A percentile compares a stretch with the other conserved stretches of the same genome.
phyloP scores from a whole-genome alignment of 2,329 filamentous ascomycete genomes.

The Zarea fungicola region DNA sequence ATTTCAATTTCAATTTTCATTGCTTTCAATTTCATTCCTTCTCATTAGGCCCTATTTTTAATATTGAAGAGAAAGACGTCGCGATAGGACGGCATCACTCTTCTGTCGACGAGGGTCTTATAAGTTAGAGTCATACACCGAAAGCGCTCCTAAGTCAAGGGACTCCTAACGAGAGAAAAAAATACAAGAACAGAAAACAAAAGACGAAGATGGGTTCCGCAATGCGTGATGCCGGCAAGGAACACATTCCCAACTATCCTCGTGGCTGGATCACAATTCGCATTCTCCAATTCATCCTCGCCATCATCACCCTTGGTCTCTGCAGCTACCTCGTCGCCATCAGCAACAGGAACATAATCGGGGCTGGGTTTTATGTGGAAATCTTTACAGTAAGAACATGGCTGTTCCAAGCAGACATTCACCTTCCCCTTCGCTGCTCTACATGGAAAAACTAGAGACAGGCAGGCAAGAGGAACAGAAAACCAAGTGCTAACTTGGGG shows the following conservation, averaged over 20 bases:
- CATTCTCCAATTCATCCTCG: slow-evolving; percentile 41
- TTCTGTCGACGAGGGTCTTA: too few relatives aligned
- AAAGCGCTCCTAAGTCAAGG: too few relatives aligned
- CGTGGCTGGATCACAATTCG: slow-evolving; percentile 38
- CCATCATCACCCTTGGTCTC: slow-evolving; percentile 42
- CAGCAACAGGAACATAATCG: slow-evolving; percentile 31
- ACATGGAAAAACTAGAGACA: too few relatives aligned
- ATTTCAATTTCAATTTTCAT: too few relatives aligned
- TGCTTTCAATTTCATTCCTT: too few relatives aligned
- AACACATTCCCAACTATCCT: slow-evolving; percentile 43
- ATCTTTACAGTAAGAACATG: slow-evolving; percentile 35
- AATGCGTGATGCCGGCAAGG: slow-evolving; percentile 31
- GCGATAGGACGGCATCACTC: too few relatives aligned
- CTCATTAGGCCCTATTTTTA: too few relatives aligned
- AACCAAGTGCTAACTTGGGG: slow-evolving; percentile 7
- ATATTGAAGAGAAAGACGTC: too few relatives aligned
- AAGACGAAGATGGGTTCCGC: slow-evolving; percentile 1
- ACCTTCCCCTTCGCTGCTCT: neutral
- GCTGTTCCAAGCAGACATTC: too few relatives aligned
- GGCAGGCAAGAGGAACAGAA: neutral
- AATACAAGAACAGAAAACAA: neutral
- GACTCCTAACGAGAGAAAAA: too few relatives aligned
- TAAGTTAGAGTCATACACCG: too few relatives aligned
- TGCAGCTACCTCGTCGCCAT: slow-evolving; percentile 36
- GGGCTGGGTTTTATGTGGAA: slow-evolving; percentile 28